phyloP scores from a whole-genome alignment of 2,329 filamentous ascomycete genomes.

The Epichloe brachyelytri region DNA sequence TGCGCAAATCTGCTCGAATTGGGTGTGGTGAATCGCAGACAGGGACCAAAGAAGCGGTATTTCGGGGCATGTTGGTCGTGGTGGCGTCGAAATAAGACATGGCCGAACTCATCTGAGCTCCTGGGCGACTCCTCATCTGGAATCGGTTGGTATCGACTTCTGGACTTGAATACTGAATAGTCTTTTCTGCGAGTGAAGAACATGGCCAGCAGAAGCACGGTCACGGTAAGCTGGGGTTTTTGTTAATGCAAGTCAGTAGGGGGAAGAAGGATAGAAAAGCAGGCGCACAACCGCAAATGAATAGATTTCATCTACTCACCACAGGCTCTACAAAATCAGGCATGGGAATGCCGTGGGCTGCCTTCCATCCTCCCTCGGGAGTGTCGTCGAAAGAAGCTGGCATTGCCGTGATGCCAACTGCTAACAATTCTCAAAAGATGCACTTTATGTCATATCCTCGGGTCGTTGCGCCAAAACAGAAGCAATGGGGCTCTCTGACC shows the following conservation, averaged over 20 bases:
- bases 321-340: slow-evolving; percentile 22
- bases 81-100: slow-evolving; percentile 4
- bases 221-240: slow-evolving; percentile 19
- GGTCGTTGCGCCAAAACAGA: neutral
- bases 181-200: slow-evolving; percentile 23
- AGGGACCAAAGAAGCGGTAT: slow-evolving; percentile 7
- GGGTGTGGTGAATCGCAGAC: slow-evolving; percentile 35
- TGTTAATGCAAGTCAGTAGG: neutral
- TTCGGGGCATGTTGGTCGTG: slow-evolving; percentile 8
- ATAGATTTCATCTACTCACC: slow-evolving; percentile 11
- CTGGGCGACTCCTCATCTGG: slow-evolving; percentile 14
- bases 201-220: slow-evolving; percentile 24
- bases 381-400: slow-evolving; percentile 6
- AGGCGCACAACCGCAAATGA: too few relatives aligned
- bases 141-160: slow-evolving; percentile 11
- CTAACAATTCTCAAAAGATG: neutral
- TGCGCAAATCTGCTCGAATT: slow-evolving; percentile 49
- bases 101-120: slow-evolving; percentile 11
- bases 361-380: slow-evolving; percentile 14
- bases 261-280: too few relatives aligned
- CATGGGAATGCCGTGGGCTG: slow-evolving; percentile 15
- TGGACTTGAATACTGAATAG: slow-evolving; percentile 19
- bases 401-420: neutral
- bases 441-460: neutral
- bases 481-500: too few relatives aligned